Percentiles rank a stretch among this genome's conserved stretches.
These are phyloP conservation scores for Medicago ruthenica DNA, from an alignment of 306 rosid genomes.

Conservation along the genomic window DNA sequence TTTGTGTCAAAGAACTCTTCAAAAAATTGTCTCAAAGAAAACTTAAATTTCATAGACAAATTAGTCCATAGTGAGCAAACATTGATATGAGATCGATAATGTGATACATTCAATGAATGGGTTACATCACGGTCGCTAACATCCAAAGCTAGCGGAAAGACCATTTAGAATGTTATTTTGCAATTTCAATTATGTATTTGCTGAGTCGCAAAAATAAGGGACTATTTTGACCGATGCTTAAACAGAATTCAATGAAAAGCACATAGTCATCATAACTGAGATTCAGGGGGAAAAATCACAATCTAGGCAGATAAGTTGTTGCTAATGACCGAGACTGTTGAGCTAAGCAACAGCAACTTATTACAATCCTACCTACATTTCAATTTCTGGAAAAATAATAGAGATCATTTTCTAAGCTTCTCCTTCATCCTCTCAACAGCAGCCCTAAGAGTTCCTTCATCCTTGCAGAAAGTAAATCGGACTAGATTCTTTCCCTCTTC, in stretches of 20 bases:
- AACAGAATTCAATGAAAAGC: background rate
- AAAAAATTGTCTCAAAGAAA: background rate
- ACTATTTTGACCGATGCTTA: background rate
- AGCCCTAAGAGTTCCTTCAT: constrained; percentile 79
- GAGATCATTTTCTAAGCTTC: constrained; percentile 69
- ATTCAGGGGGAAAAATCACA: constrained; percentile 4
- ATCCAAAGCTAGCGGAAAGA: too few species aligned
- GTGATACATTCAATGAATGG: too few species aligned
- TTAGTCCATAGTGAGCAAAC: background rate
- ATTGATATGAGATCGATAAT: background rate
- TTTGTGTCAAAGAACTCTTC: too few species aligned
- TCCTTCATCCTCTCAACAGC: constrained; percentile 93
- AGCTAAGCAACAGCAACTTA: constrained; percentile 31
- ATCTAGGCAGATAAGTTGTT: constrained; percentile 28
- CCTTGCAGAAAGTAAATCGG: constrained; percentile 92
- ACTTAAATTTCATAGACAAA: background rate
- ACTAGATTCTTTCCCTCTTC: constrained; percentile 94
- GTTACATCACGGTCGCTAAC: too few species aligned
- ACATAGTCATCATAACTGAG: constrained; percentile 8
- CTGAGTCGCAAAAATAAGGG: background rate
- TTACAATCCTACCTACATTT: constrained; percentile 35
- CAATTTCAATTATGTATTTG: background rate
- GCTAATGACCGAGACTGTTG: constrained; percentile 25
- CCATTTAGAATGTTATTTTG: too few species aligned
- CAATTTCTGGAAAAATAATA: constrained; percentile 48